Conservation (phyloP, 768 basidiomycete species). For the Trametes punicea region DNA sequence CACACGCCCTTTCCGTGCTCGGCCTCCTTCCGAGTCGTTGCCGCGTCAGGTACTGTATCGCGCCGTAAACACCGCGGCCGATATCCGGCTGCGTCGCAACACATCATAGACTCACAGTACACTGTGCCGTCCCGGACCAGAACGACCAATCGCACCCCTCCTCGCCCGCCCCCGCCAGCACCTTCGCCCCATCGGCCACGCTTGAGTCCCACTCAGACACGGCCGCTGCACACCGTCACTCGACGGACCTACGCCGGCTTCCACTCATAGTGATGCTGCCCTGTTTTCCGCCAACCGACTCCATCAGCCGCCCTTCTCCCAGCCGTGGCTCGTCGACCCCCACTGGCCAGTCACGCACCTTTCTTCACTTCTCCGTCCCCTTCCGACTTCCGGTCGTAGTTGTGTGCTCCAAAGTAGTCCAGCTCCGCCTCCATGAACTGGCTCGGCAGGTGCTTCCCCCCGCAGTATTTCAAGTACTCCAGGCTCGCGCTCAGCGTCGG, state of each 20-base stretch:
- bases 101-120: too few relatives aligned
- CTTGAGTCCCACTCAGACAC: too few relatives aligned
- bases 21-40: too few relatives aligned
- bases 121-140: too few relatives aligned
- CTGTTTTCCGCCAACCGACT: neutral
- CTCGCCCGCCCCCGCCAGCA: too few relatives aligned
- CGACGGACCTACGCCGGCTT: constrained; percentile 24
- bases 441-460: constrained; percentile 21
- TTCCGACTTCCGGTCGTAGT: constrained; percentile 21
- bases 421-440: constrained; percentile 24
- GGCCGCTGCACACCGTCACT: too few relatives aligned
- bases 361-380: constrained; percentile 22
- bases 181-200: too few relatives aligned
- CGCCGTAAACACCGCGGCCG: too few relatives aligned
- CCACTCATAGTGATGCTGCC: constrained; percentile 25
- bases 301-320: neutral
- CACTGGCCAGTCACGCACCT: constrained; percentile 11
- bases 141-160: too few relatives aligned
- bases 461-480: constrained; percentile 26
- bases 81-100: too few relatives aligned
- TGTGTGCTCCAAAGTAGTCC: constrained; percentile 25
- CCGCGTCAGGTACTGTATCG: too few relatives aligned
- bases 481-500: constrained; percentile 24
- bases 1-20: too few relatives aligned
- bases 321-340: neutral